Evolutionary conservation across 2,329 filamentous ascomycete species (phyloP).

Genomic region (Chaetomiaceae sp.): DNA sequence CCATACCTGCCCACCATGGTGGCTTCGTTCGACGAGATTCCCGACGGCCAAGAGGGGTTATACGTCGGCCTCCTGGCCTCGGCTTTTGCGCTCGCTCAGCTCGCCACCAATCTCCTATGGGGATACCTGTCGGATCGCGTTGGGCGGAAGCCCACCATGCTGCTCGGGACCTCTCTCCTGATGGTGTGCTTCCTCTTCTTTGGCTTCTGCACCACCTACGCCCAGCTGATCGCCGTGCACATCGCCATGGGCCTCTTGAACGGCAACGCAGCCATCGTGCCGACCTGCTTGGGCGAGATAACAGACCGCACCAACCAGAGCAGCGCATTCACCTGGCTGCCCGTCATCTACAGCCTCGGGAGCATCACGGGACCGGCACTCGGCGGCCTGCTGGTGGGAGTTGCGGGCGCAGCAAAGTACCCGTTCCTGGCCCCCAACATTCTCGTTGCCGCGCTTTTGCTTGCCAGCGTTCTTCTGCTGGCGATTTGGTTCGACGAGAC

Average conservation of each 20-base stretch:
- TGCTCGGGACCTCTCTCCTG: constrained; percentile 78
- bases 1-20: constrained; percentile 96
- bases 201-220: constrained; percentile 77
- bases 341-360: constrained; percentile 92
- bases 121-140: constrained; percentile 76
- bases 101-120: constrained; percentile 89
- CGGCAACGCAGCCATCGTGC: constrained; percentile 90
- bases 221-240: constrained; percentile 83
- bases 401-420: constrained; percentile 55
- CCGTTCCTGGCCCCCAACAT: constrained; percentile 86
- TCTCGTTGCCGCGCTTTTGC: constrained; percentile 66
- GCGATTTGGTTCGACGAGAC: constrained; percentile 86
- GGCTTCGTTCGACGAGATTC: constrained; percentile 75
- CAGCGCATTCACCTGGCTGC: constrained; percentile 86
- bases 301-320: constrained; percentile 95
- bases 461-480: constrained; percentile 67
- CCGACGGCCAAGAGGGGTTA: constrained; percentile 65
- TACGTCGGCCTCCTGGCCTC: constrained; percentile 91
- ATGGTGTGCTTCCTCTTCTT: constrained; percentile 79
- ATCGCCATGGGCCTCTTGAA: constrained; percentile 89
- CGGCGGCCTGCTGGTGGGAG: constrained; percentile 77
- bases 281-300: constrained; percentile 89
- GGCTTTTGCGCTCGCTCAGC: constrained; percentile 86
- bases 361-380: constrained; percentile 88
- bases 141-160: constrained; percentile 76